A percentile compares a stretch with the other conserved stretches of the same genome.
Conservation (phyloP, 2,329 filamentous ascomycete species). For the Pseudogymnoascus sp. region DNA sequence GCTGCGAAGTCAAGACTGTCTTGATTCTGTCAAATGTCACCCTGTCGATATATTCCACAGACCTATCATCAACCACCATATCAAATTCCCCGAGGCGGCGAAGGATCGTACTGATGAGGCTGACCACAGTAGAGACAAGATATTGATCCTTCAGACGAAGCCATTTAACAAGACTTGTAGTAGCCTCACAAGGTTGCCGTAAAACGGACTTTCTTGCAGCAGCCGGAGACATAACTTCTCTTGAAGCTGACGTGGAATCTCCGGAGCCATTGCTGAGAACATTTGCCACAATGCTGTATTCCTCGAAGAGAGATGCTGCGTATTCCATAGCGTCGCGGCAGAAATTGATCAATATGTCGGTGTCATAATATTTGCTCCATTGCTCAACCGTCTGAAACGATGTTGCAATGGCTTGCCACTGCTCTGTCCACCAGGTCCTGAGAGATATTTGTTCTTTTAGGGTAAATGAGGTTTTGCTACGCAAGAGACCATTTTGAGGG, state of each 20-base stretch:
- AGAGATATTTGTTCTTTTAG: conserved; percentile 35
- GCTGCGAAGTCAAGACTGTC: conserved; percentile 72
- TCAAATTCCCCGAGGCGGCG: conserved; percentile 68
- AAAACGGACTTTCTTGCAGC: conserved; percentile 46
- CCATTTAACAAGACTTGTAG: conserved; percentile 72
- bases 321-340: conserved; percentile 94
- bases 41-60: conserved; percentile 51
- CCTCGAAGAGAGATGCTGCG: conserved; percentile 73
- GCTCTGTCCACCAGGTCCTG: conserved; percentile 67
- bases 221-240: conserved; percentile 24
- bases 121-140: conserved; percentile 72
- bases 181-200: conserved; percentile 54
- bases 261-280: conserved; percentile 31
- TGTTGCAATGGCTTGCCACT: conserved; percentile 74
- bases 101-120: conserved; percentile 76
- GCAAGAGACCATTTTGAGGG: conserved; percentile 42
- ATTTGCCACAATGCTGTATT: conserved; percentile 69
- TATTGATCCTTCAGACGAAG: conserved; percentile 82
- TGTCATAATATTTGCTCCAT: conserved; percentile 53
- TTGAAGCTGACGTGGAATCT: conserved; percentile 20
- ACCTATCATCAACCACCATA: conserved; percentile 57
- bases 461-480: conserved; percentile 19
- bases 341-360: conserved; percentile 71
- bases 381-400: conserved; percentile 75
- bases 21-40: conserved; percentile 50